Evolutionary conservation across 1,284 basidiomycete species (phyloP).

Genomic region (Ustilago esculenta): DNA sequence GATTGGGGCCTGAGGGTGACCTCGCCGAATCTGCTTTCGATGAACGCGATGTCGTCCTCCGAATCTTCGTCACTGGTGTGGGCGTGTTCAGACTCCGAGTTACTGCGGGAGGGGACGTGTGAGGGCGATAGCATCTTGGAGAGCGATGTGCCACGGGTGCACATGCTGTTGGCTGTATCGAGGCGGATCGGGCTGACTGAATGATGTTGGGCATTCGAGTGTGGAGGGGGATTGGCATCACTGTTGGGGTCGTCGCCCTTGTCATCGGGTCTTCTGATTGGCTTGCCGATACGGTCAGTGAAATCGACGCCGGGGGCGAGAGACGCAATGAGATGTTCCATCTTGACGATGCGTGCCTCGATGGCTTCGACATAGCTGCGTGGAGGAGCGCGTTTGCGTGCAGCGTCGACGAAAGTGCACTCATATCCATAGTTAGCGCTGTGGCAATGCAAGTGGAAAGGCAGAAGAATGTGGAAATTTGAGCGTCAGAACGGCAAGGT

Average conservation of each 20-base stretch:
- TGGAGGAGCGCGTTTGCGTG: constrained; percentile 31
- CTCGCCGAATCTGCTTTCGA: constrained; percentile 26
- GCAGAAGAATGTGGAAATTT: no score
- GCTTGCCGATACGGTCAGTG: constrained; percentile 54
- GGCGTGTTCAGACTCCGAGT: constrained; percentile 7
- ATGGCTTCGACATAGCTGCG: constrained; percentile 60
- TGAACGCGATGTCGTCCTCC: constrained; percentile 50
- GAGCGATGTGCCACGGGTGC: constrained; percentile 5
- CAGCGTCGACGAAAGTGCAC: constrained; percentile 62
- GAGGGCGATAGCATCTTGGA: constrained; percentile 33
- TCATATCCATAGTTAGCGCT: constrained; percentile 56
- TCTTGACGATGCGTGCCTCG: constrained; percentile 57
- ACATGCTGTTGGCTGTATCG: constrained; percentile 17
- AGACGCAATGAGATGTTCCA: constrained; percentile 49
- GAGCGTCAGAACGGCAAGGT: no score
- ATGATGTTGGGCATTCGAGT: background rate
- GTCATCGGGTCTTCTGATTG: constrained; percentile 52
- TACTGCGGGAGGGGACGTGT: constrained; percentile 23
- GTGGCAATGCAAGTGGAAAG: background rate
- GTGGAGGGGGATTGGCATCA: background rate
- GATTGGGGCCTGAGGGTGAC: constrained; percentile 8
- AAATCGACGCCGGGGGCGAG: constrained; percentile 61
- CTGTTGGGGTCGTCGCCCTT: constrained; percentile 32
- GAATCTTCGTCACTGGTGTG: constrained; percentile 40
- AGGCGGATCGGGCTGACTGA: background rate